phyloP scores from a whole-genome alignment of 768 basidiomycete species.

The Mrakia frigida region DNA sequence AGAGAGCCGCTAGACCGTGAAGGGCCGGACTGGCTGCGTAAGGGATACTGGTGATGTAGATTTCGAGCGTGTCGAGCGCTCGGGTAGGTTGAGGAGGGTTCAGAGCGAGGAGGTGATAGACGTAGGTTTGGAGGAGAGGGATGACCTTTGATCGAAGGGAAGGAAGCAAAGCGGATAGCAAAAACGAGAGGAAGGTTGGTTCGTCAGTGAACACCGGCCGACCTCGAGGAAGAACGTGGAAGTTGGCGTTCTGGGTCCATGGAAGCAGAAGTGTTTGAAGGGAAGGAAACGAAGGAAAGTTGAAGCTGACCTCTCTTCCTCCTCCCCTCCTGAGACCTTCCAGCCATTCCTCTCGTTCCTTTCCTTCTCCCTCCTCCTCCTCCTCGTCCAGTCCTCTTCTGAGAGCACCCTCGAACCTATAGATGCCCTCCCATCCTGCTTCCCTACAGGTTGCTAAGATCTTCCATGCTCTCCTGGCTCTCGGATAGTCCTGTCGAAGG shows the following conservation, averaged over 20 bases:
- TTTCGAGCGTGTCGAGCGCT: conserved; percentile 13
- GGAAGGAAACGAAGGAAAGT: neutral
- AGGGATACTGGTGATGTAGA: conserved; percentile 14
- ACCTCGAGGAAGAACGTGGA: too few species aligned
- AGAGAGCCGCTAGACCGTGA: conserved; percentile 11
- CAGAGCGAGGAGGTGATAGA: conserved; percentile 8
- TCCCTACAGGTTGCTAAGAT: neutral
- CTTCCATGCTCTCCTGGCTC: conserved; percentile 7
- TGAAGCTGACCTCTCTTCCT: conserved; percentile 13
- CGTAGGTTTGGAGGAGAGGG: conserved; percentile 7
- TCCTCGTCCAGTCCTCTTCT: neutral
- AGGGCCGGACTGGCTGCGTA: conserved; percentile 18
- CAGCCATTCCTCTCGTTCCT: conserved; percentile 13
- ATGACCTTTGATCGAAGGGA: neutral
- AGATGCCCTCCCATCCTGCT: neutral
- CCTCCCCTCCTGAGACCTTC: conserved; percentile 13
- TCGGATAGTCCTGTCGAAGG: neutral
- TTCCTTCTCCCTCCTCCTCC: neutral
- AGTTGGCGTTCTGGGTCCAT: neutral
- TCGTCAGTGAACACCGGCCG: neutral
- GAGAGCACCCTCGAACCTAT: neutral
- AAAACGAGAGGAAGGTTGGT: too few species aligned
- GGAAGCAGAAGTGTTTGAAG: neutral
- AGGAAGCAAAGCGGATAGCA: neutral
- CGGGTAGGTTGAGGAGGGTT: neutral